Evolutionary conservation across 805 yeast genomes (phyloP), one percentile per base, ranked within the genome.

Genomic region (Suhomyces emberorum): DNA sequence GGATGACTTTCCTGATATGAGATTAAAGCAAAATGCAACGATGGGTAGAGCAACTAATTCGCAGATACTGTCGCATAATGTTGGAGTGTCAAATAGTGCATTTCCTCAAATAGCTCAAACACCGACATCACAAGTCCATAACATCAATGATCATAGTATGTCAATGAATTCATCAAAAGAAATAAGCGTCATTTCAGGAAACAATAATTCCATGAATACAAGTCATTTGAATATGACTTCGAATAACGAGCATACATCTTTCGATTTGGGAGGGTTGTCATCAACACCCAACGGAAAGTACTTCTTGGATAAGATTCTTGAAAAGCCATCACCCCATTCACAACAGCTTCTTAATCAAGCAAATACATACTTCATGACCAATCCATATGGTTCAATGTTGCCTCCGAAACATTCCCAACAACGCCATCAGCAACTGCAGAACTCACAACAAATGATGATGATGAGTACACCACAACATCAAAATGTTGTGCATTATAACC

Each of bases 391-490:
- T 15, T 12, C 43, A 6, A 62, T 63, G 65, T 64, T 64, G 2
- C 68, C 68, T 4, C 69, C 68, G 12, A 43, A 32, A 22, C 45
- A 37, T 25, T 32, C 18, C 29, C 51, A 38, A 27, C 49, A 33
- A 21, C 47, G 30, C 10, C 47, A 42, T 15, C 30, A 15, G 24
- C 46, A 23, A 11, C 43, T 34, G 21, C 45, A 28, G 26, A 48
- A 47, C 41, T 47, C 35, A 20, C 51, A 43, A 12, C 49, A 41
- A 10, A 53, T 57, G 63, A 63, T 62, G 65, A 52, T 61, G 57
- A 63, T 67, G 69, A 65, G 71, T 34, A 67, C 73, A 4, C 73
- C 73, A 3, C 69, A 63, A 37, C 70, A 63, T 41, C 64, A 56
- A 22, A 51, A 49, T 35, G 44, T 60, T 4, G 34, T 52, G 12